phyloP scores from a whole-genome alignment of 164 flowering plant species.

The Aristolochia californica region DNA sequence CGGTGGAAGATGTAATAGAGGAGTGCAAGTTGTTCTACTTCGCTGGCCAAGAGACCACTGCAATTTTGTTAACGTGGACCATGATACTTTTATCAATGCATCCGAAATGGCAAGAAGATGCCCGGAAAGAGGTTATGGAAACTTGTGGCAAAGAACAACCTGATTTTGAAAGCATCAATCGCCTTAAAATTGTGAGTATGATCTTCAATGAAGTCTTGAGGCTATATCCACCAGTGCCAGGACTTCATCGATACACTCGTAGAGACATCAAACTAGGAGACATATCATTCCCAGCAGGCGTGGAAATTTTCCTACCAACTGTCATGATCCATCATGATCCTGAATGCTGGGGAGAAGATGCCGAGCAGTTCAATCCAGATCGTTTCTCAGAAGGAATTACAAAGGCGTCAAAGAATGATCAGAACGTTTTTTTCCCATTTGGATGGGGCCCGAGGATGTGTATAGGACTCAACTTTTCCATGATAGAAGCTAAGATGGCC shows the following conservation, averaged over 20 bases:
- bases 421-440: constrained; percentile 11
- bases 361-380: constrained; percentile 17
- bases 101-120: constrained; percentile 11
- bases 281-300: constrained; percentile 13
- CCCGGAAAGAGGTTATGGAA: constrained; percentile 15
- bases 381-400: constrained; percentile 14
- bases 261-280: constrained; percentile 11
- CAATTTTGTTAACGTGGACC: constrained; percentile 15
- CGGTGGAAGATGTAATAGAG: constrained; percentile 21
- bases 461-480: constrained; percentile 11
- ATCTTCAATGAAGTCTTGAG: constrained; percentile 18
- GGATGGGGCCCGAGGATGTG: constrained; percentile 18
- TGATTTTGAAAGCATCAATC: constrained; percentile 6
- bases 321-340: constrained; percentile 10
- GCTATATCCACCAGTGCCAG: constrained; percentile 10
- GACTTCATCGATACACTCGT: background rate
- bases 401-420: constrained; percentile 13
- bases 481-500: constrained; percentile 14
- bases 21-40: constrained; percentile 28
- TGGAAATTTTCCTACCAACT: constrained; percentile 4
- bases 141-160: constrained; percentile 10
- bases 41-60: constrained; percentile 17
- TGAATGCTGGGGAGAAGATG: constrained; percentile 16
- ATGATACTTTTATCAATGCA: constrained; percentile 11
- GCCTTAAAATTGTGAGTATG: constrained; percentile 23